Conservation (phyloP, 495 filamentous ascomycete species). For the Saxophila tyrrhenica region DNA sequence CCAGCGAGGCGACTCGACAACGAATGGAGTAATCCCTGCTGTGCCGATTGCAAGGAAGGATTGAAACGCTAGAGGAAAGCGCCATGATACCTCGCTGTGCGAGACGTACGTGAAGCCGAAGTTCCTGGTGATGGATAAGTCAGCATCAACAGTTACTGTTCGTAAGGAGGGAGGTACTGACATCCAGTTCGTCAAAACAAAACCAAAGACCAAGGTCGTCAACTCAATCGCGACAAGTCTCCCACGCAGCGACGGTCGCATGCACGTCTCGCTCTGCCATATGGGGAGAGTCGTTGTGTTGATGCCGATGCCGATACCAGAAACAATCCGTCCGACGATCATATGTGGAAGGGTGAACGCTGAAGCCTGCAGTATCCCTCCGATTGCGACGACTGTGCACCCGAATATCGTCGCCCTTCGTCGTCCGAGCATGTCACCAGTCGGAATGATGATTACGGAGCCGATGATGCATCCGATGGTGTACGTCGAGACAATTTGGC, state of each 20-base stretch:
- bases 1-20: constrained; percentile 26
- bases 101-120: constrained; percentile 35
- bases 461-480: constrained; percentile 16
- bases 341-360: constrained; percentile 18
- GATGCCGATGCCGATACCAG: constrained; percentile 24
- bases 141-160: neutral
- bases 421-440: constrained; percentile 15
- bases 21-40: neutral
- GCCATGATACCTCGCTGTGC: constrained; percentile 31
- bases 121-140: too few relatives aligned
- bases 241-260: constrained; percentile 46
- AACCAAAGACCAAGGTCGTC: constrained; percentile 24
- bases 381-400: constrained; percentile 17
- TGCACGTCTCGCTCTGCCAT: constrained; percentile 69
- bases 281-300: constrained; percentile 51
- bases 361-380: constrained; percentile 20
- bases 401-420: constrained; percentile 21
- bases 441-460: constrained; percentile 5
- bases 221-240: constrained; percentile 28
- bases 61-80: constrained; percentile 37
- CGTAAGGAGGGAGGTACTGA: neutral
- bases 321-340: constrained; percentile 20
- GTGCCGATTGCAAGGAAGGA: constrained; percentile 30
- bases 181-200: constrained; percentile 32
- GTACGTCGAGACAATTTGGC: constrained; percentile 48